Evolutionary conservation across 768 basidiomycete species (phyloP).

Genomic region (Xerocomus brunneocitrinus): DNA sequence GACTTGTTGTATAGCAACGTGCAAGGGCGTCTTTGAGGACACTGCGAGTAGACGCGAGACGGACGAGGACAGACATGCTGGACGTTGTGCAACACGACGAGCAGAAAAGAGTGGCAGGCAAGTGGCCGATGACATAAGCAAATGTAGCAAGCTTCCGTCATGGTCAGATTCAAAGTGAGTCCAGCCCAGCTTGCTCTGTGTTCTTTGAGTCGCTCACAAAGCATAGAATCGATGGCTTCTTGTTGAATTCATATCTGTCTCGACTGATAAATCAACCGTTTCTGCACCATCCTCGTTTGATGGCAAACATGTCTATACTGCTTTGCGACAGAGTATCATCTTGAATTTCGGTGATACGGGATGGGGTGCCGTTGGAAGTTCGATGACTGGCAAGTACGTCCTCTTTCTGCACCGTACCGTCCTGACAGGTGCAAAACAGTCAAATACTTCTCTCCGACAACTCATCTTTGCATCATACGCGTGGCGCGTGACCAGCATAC

Average conservation of each 20-base stretch:
- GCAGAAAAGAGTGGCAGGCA: too few species aligned
- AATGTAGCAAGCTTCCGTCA: too few species aligned
- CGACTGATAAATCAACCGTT: slow-evolving; percentile 14
- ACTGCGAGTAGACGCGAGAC: too few species aligned
- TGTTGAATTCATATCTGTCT: slow-evolving; percentile 35
- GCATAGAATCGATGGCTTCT: too few species aligned
- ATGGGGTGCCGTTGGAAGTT: slow-evolving; percentile 61
- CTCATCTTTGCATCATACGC: slow-evolving; percentile 76
- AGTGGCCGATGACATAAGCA: too few species aligned
- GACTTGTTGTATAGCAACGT: slow-evolving; percentile 14
- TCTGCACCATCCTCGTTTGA: slow-evolving; percentile 30
- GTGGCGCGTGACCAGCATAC: slow-evolving; percentile 73
- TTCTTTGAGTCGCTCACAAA: too few species aligned
- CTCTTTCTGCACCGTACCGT: background rate
- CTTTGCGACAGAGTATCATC: slow-evolving; percentile 65
- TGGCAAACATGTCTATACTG: slow-evolving; percentile 52
- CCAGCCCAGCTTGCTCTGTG: too few species aligned
- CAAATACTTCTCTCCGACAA: slow-evolving; percentile 78
- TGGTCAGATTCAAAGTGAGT: too few species aligned
- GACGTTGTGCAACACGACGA: too few species aligned
- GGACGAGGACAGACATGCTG: too few species aligned
- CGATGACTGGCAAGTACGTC: slow-evolving; percentile 55
- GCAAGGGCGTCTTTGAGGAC: too few species aligned
- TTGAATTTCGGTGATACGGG: slow-evolving; percentile 79
- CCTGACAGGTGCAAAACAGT: slow-evolving; percentile 41